Conservation (phyloP, 345 rosid genomes). For the Limnanthes douglasii region DNA sequence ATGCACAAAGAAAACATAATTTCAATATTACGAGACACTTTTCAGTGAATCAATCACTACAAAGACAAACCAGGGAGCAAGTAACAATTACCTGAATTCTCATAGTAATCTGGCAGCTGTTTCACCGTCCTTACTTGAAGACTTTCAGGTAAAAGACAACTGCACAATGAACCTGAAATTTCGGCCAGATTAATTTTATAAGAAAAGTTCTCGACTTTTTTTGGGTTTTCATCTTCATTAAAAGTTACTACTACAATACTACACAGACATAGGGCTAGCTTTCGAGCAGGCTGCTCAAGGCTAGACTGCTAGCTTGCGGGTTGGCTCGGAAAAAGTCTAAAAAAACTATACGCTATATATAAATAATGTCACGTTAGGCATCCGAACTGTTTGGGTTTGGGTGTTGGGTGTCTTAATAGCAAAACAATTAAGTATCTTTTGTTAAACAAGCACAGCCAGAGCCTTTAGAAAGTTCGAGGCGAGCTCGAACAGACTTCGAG, state of each 20-base stretch:
- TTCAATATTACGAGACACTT: not conserved
- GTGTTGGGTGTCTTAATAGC: not conserved
- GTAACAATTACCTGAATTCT: slow-evolving; percentile 18
- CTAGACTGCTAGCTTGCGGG: not conserved
- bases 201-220: slow-evolving; percentile 1
- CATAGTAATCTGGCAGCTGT: slow-evolving; percentile 43
- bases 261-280: no score
- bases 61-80: not conserved
- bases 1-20: slow-evolving; percentile 1
- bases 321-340: not conserved
- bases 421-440: not conserved
- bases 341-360: not conserved
- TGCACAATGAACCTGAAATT: slow-evolving; percentile 41
- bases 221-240: not conserved
- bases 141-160: slow-evolving; percentile 73
- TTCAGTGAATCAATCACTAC: not conserved
- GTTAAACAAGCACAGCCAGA: not conserved
- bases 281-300: no score
- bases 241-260: no score
- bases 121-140: slow-evolving; percentile 62
- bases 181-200: no score
- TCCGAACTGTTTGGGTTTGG: not conserved
- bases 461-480: no score
- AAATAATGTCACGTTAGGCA: not conserved
- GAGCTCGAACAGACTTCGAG: no score